These are phyloP conservation scores for Gomphus bonarii DNA, from an alignment of 1,284 basidiomycete genomes.

Conservation along the genomic window DNA sequence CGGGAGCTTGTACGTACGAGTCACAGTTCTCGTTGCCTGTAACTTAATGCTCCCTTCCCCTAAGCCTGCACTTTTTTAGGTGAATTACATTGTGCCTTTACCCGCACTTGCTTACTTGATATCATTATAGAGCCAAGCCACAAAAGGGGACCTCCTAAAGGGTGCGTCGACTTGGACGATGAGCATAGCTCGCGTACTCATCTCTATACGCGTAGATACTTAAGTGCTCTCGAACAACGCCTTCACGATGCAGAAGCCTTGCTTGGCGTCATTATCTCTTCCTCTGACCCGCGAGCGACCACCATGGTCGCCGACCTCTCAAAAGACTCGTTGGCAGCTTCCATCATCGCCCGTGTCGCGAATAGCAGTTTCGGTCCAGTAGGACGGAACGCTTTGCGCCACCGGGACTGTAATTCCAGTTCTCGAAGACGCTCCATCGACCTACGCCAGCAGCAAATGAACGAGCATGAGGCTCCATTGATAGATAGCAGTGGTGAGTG, in stretches of 20 bases:
- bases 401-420: conserved; percentile 1
- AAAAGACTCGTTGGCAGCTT: conserved; percentile 30
- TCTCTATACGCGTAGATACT: conserved; percentile 39
- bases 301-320: conserved; percentile 57
- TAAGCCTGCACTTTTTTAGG: conserved; percentile 72
- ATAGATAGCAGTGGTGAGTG: conserved; percentile 1
- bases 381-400: conserved; percentile 1
- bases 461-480: conserved; percentile 3
- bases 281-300: conserved; percentile 60
- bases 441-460: conserved; percentile 7
- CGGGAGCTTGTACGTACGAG: conserved; percentile 43
- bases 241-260: conserved; percentile 85
- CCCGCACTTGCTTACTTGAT: conserved; percentile 1
- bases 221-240: conserved; percentile 80
- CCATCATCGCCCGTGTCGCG: conserved; percentile 5
- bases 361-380: conserved; percentile 6
- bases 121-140: conserved; percentile 56
- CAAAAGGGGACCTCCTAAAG: conserved; percentile 81
- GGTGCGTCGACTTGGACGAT: conserved; percentile 27
- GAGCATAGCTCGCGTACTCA: conserved; percentile 15
- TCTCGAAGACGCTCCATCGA: conserved; percentile 1
- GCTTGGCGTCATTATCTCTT: conserved; percentile 66
- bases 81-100: conserved; percentile 17
- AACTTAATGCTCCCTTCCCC: not conserved
- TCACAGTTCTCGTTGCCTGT: not conserved